Evolutionary conservation across 2,329 filamentous ascomycete genomes (phyloP).

Genomic region (Corniculantispora saksenae): DNA sequence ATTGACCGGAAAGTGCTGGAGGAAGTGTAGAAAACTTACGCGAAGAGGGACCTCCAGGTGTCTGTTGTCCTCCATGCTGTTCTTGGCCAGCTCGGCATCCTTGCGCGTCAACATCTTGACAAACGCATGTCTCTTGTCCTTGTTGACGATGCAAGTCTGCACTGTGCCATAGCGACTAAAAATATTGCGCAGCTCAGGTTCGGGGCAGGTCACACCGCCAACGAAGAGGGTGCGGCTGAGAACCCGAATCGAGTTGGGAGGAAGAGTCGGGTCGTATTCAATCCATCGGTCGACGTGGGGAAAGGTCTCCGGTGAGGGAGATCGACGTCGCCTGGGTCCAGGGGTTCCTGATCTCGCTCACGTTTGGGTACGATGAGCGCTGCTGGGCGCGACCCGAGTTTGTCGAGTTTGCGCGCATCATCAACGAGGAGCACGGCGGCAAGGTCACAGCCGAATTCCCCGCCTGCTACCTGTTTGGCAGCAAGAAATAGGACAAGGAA

Average conservation of each 20-base stretch:
- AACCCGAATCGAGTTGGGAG: slow-evolving; percentile 82
- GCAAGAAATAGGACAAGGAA: background rate
- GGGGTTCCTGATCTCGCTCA: background rate
- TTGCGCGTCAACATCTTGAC: slow-evolving; percentile 95
- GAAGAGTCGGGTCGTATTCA: slow-evolving; percentile 74
- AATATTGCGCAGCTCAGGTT: slow-evolving; percentile 77
- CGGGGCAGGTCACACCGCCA: slow-evolving; percentile 84
- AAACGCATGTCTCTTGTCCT: slow-evolving; percentile 96
- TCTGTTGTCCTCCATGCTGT: slow-evolving; percentile 80
- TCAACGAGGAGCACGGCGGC: slow-evolving; percentile 10
- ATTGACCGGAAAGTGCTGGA: background rate
- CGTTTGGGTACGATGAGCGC: background rate
- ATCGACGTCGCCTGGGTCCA: slow-evolving; percentile 38
- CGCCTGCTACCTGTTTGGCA: background rate
- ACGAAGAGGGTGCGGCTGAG: slow-evolving; percentile 94
- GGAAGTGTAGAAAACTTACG: slow-evolving; percentile 47
- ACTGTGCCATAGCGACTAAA: slow-evolving; percentile 84
- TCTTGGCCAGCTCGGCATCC: slow-evolving; percentile 81
- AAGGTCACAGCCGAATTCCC: background rate
- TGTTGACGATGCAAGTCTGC: slow-evolving; percentile 97
- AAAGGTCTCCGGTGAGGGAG: slow-evolving; percentile 53
- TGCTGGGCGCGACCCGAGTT: background rate
- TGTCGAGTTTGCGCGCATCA: background rate
- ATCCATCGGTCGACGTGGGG: slow-evolving; percentile 64
- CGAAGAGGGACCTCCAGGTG: slow-evolving; percentile 72